phyloP scores from a whole-genome alignment of 306 rosid species.

The Quercus suber region DNA sequence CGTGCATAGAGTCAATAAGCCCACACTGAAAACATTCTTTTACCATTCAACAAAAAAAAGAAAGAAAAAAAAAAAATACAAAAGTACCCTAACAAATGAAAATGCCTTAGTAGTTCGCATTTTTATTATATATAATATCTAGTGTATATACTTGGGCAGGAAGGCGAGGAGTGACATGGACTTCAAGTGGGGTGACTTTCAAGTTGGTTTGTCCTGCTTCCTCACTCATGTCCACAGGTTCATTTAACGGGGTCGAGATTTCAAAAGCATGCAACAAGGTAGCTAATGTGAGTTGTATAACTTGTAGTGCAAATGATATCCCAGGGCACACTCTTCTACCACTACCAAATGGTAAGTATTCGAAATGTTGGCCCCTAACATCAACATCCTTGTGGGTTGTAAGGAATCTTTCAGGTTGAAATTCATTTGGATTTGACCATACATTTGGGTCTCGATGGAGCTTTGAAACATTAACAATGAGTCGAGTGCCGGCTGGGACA shows the following conservation, averaged over 20 bases:
- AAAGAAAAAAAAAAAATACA: too few species aligned
- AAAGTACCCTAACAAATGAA: too few species aligned
- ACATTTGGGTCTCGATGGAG: slow-evolving; percentile 29
- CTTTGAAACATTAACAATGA: slow-evolving; percentile 18
- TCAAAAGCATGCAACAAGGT: slow-evolving; percentile 17
- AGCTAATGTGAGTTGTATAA: slow-evolving; percentile 19
- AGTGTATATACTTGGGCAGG: background rate
- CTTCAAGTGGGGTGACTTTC: slow-evolving; percentile 18
- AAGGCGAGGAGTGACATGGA: slow-evolving; percentile 16
- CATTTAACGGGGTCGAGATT: background rate
- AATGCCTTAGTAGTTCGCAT: too few species aligned
- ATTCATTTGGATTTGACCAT: slow-evolving; percentile 30
- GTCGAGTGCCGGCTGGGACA: slow-evolving; percentile 18
- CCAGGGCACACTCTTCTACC: slow-evolving; percentile 43
- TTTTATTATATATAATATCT: too few species aligned
- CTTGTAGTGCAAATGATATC: slow-evolving; percentile 15
- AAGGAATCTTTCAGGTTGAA: slow-evolving; percentile 31
- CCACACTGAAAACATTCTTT: fast-evolving
- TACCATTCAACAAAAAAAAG: too few species aligned
- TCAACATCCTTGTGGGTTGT: background rate
- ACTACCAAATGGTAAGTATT: slow-evolving; percentile 33
- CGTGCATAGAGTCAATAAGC: fast-evolving
- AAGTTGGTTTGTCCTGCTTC: background rate
- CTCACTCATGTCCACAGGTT: slow-evolving; percentile 19
- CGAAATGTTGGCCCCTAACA: slow-evolving; percentile 20